These are phyloP conservation scores for Lecanoromycetidae sp. DNA, from an alignment of 2,329 filamentous ascomycete genomes.

Conservation along the genomic window DNA sequence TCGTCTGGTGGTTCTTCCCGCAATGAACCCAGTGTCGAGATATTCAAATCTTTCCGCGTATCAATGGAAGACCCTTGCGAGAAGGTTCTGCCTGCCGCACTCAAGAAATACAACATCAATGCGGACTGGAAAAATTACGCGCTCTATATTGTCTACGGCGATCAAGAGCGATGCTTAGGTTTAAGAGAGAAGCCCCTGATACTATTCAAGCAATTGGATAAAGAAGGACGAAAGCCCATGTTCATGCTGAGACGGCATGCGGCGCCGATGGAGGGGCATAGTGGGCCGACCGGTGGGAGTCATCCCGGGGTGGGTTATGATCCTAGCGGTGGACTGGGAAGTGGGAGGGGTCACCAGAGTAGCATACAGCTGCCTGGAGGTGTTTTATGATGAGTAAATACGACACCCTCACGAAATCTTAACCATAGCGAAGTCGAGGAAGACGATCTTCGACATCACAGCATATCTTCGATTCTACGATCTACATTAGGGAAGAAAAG, in stretches of 20 bases:
- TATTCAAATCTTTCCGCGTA: constrained; percentile 97
- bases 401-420: too few species aligned
- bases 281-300: constrained; percentile 27
- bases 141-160: constrained; percentile 96
- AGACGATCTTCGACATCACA: background rate
- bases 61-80: constrained; percentile 97
- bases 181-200: constrained; percentile 90
- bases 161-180: constrained; percentile 86
- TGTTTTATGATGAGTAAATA: constrained; percentile 24
- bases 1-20: constrained; percentile 8
- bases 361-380: constrained; percentile 23
- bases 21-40: constrained; percentile 53
- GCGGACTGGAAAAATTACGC: constrained; percentile 97
- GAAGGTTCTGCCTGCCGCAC: constrained; percentile 86
- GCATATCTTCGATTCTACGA: background rate
- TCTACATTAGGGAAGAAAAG: too few species aligned
- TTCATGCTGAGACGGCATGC: constrained; percentile 78
- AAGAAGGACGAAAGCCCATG: constrained; percentile 97
- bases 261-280: constrained; percentile 38
- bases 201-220: constrained; percentile 92
- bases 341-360: constrained; percentile 14
- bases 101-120: constrained; percentile 98
- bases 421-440: background rate
- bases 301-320: constrained; percentile 15
- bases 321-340: constrained; percentile 20